These are phyloP conservation scores for Gardenia jasminoides DNA, from an alignment of 257 asterid genomes.

Conservation along the genomic window DNA sequence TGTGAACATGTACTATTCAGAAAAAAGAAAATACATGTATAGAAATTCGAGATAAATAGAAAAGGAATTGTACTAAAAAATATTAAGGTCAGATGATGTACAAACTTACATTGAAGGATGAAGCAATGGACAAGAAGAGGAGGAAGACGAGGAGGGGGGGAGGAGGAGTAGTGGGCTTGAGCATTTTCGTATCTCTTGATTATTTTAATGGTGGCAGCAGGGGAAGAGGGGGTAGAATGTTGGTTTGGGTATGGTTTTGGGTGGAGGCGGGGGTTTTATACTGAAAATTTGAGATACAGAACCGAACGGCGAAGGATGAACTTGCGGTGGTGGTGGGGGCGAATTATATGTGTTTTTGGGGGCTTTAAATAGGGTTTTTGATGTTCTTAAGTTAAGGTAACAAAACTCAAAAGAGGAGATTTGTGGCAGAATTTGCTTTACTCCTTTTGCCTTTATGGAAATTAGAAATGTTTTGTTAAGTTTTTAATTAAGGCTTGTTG, in stretches of 20 bases:
- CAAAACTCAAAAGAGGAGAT: not conserved
- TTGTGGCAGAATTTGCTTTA: not conserved
- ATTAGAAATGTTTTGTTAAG: not conserved
- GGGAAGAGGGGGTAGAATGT: slow-evolving; percentile 12
- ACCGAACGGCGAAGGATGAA: not conserved
- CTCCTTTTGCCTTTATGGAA: not conserved
- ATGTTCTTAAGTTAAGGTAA: not conserved
- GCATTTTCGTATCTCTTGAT: not conserved
- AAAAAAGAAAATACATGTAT: not conserved
- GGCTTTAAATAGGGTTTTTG: not conserved
- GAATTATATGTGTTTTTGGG: not conserved
- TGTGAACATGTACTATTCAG: not conserved
- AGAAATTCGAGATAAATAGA: not conserved
- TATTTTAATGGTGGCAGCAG: not conserved
- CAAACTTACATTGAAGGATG: slow-evolving; percentile 30
- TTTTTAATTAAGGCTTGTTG: not conserved
- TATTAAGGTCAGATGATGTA: not conserved
- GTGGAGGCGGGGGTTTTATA: slow-evolving; percentile 15
- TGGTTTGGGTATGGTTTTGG: slow-evolving; percentile 7
- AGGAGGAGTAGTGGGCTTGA: not conserved
- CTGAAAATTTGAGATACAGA: slow-evolving; percentile 10
- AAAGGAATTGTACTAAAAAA: too few relatives aligned
- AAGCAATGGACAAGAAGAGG: slow-evolving; percentile 8
- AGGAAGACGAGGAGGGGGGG: slow-evolving; percentile 15
- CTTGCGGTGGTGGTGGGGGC: not conserved